A percentile compares a stretch with the other conserved stretches of the same genome.
Conservation (phyloP, 495 filamentous ascomycete species). For the Annulohypoxylon stygium region DNA sequence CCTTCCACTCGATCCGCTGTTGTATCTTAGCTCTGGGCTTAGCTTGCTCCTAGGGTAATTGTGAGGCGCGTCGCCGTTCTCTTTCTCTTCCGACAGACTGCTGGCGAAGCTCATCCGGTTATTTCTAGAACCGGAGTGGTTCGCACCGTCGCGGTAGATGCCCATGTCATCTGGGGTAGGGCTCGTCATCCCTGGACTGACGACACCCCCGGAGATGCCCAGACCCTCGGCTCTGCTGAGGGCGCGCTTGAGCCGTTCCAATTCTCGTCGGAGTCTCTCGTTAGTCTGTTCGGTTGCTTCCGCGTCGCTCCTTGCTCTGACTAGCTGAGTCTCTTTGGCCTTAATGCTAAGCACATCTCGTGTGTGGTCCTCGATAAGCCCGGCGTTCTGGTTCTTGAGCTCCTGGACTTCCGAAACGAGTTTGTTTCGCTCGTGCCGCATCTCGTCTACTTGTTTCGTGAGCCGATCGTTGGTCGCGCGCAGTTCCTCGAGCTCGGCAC, state of each 20-base stretch:
- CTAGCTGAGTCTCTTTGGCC: slow-evolving; percentile 97
- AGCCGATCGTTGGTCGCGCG: slow-evolving; percentile 84
- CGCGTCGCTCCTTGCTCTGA: slow-evolving; percentile 88
- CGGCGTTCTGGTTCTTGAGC: slow-evolving; percentile 93
- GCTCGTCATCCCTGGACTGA: slow-evolving; percentile 60
- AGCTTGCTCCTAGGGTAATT: slow-evolving; percentile 64
- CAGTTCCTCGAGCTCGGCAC: slow-evolving; percentile 90
- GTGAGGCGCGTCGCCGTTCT: slow-evolving; percentile 69
- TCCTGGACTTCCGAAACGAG: slow-evolving; percentile 85
- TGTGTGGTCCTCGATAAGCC: slow-evolving; percentile 97
- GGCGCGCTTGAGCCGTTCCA: slow-evolving; percentile 91
- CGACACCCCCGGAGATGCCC: slow-evolving; percentile 54
- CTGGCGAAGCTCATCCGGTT: slow-evolving; percentile 77
- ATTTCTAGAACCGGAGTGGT: slow-evolving; percentile 51
- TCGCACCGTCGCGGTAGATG: slow-evolving; percentile 68
- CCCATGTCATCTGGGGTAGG: slow-evolving; percentile 63
- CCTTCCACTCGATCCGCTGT: slow-evolving; percentile 66
- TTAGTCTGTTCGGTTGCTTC: slow-evolving; percentile 88
- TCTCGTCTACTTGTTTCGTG: slow-evolving; percentile 76
- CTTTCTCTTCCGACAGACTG: slow-evolving; percentile 85
- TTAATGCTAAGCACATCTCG: slow-evolving; percentile 95
- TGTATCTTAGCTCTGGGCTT: slow-evolving; percentile 64
- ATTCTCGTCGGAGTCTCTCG: slow-evolving; percentile 85
- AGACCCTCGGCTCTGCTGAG: slow-evolving; percentile 65
- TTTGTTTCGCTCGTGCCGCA: slow-evolving; percentile 78